Evolutionary conservation across 2,329 filamentous ascomycete species (phyloP).

Genomic region (Mariannaea sp.): DNA sequence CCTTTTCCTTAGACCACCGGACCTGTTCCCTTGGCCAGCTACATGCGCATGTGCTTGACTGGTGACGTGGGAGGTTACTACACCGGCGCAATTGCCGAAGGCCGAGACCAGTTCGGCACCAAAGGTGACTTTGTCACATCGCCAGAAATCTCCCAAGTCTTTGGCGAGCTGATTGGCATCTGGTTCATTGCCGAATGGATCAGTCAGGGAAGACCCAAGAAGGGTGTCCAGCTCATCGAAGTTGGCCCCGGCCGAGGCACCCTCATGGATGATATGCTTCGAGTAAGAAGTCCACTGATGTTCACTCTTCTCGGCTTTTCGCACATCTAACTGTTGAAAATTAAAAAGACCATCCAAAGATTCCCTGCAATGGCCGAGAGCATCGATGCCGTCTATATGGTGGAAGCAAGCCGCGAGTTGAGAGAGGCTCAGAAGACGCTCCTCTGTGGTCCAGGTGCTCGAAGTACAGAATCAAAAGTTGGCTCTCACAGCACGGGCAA

Average conservation of each 20-base stretch:
- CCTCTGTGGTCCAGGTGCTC: constrained; percentile 74
- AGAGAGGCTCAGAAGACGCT: constrained; percentile 77
- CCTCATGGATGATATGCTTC: constrained; percentile 93
- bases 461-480: constrained; percentile 70
- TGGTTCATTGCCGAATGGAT: constrained; percentile 99
- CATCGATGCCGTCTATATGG: constrained; percentile 87
- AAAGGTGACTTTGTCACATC: constrained; percentile 97
- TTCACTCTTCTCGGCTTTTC: too few species aligned
- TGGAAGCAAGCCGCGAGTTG: constrained; percentile 87
- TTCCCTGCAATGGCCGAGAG: constrained; percentile 78
- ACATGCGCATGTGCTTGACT: constrained; percentile 98
- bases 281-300: constrained; percentile 60
- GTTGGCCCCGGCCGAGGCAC: constrained; percentile 93
- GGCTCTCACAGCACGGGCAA: constrained; percentile 78
- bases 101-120: constrained; percentile 85
- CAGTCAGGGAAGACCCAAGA: constrained; percentile 75
- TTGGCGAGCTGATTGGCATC: constrained; percentile 90
- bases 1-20: constrained; percentile 66
- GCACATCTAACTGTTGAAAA: constrained; percentile 42
- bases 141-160: constrained; percentile 95
- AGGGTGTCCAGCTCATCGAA: constrained; percentile 87
- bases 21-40: constrained; percentile 87
- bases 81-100: constrained; percentile 70
- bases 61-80: constrained; percentile 93
- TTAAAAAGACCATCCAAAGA: constrained; percentile 74